A percentile compares a stretch with the other conserved stretches of the same genome.
phyloP scores from a whole-genome alignment of 2,329 filamentous ascomycete genomes.

The Coniochaeta sp. region DNA sequence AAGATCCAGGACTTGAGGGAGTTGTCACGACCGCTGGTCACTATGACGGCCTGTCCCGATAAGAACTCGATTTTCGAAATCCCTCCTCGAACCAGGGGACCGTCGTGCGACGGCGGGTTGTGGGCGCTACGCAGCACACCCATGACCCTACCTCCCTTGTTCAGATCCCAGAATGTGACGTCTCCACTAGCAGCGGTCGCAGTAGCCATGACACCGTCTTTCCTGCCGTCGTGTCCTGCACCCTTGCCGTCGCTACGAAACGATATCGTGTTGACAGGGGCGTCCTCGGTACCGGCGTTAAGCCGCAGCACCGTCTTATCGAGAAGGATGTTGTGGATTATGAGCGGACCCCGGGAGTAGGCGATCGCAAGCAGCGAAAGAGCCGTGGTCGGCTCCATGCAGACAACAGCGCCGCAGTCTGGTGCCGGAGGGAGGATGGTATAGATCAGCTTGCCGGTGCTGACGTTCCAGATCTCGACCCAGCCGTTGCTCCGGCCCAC shows the following conservation, averaged over 20 bases:
- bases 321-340: conserved; percentile 73
- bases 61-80: conserved; percentile 87
- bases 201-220: conserved; percentile 90
- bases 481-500: conserved; percentile 80
- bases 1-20: conserved; percentile 95
- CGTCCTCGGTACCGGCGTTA: conserved; percentile 56
- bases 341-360: conserved; percentile 70
- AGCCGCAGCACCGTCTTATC: conserved; percentile 68
- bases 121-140: conserved; percentile 85
- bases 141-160: conserved; percentile 77
- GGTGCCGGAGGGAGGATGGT: conserved; percentile 72
- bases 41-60: conserved; percentile 76
- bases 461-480: conserved; percentile 97
- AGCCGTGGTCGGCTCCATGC: conserved; percentile 75
- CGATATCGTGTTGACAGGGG: conserved; percentile 71
- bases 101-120: conserved; percentile 57
- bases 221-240: conserved; percentile 77
- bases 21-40: conserved; percentile 90
- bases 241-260: conserved; percentile 88
- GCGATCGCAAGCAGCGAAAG: conserved; percentile 83
- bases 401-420: conserved; percentile 74
- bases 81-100: conserved; percentile 58
- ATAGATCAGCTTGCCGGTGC: conserved; percentile 84
- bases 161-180: conserved; percentile 93
- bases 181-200: conserved; percentile 74